Conservation (phyloP, 2,329 filamentous ascomycete species). For the Ceratocystis eucalypticola region DNA sequence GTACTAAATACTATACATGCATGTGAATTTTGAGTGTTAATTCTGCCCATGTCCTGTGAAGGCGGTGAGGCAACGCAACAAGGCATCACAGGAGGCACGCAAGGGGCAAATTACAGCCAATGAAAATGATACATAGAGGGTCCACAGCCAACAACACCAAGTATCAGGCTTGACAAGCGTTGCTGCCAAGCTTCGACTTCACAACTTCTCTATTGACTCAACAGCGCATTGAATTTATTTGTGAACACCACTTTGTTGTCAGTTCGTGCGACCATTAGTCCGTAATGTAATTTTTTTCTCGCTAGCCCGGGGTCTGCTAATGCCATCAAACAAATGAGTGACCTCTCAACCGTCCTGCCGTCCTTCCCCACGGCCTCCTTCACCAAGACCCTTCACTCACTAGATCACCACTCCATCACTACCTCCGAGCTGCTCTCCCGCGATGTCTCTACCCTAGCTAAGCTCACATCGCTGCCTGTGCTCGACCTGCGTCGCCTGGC, state of each 20-base stretch:
- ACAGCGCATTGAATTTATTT: neutral
- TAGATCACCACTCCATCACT: conserved; percentile 66
- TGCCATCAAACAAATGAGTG: conserved; percentile 50
- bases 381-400: conserved; percentile 59
- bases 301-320: neutral
- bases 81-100: neutral
- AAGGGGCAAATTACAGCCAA: conserved; percentile 11
- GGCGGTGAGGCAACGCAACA: neutral
- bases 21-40: neutral
- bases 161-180: neutral
- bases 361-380: conserved; percentile 55
- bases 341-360: conserved; percentile 72
- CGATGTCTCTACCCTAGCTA: conserved; percentile 69
- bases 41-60: neutral
- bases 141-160: conserved; percentile 18
- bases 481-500: conserved; percentile 65
- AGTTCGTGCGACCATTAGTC: neutral
- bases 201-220: neutral
- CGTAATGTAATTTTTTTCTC: neutral
- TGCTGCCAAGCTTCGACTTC: neutral
- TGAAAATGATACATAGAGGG: neutral
- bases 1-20: too few relatives aligned
- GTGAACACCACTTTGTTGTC: too few relatives aligned
- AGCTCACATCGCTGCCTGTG: conserved; percentile 68
- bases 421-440: conserved; percentile 76